Conservation (phyloP, 2,329 filamentous ascomycete species). For the Dactylonectria macrodidyma region DNA sequence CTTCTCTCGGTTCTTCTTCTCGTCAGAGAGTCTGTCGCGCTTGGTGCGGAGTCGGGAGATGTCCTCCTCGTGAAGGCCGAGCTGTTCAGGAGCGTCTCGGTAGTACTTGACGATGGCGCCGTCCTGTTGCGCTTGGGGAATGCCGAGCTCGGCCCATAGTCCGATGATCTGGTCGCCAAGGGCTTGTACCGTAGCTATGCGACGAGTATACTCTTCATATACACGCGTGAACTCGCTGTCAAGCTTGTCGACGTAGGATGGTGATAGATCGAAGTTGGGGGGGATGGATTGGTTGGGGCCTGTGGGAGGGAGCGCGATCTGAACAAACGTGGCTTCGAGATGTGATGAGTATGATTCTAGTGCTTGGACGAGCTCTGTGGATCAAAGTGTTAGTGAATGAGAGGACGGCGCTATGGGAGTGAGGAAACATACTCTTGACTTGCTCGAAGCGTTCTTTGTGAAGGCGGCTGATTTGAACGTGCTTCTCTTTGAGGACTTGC, state of each 20-base stretch:
- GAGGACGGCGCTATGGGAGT: neutral
- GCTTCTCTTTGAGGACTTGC: conserved; percentile 86
- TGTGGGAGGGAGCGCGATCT: conserved; percentile 87
- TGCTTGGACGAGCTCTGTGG: conserved; percentile 87
- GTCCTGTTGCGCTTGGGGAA: conserved; percentile 94
- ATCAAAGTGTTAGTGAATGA: conserved; percentile 27
- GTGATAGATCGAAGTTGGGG: conserved; percentile 92
- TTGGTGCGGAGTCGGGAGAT: conserved; percentile 79
- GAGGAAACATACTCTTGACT: conserved; percentile 81
- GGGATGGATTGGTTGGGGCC: conserved; percentile 82
- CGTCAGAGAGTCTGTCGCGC: conserved; percentile 87
- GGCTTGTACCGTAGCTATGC: conserved; percentile 81
- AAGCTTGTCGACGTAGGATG: conserved; percentile 86
- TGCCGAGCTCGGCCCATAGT: conserved; percentile 95
- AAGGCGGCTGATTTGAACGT: conserved; percentile 82
- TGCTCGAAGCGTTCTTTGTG: conserved; percentile 96
- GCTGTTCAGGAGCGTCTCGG: conserved; percentile 91
- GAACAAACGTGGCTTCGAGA: conserved; percentile 90
- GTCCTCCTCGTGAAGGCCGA: conserved; percentile 92
- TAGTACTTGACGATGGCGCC: conserved; percentile 89
- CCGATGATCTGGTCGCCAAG: conserved; percentile 90
- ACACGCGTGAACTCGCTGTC: conserved; percentile 94
- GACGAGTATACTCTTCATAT: conserved; percentile 95
- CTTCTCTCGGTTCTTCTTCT: conserved; percentile 89
- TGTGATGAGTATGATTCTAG: conserved; percentile 97